Evolutionary conservation across 257 asterid genomes (phyloP).

Genomic region (Ligustrum vulgare): DNA sequence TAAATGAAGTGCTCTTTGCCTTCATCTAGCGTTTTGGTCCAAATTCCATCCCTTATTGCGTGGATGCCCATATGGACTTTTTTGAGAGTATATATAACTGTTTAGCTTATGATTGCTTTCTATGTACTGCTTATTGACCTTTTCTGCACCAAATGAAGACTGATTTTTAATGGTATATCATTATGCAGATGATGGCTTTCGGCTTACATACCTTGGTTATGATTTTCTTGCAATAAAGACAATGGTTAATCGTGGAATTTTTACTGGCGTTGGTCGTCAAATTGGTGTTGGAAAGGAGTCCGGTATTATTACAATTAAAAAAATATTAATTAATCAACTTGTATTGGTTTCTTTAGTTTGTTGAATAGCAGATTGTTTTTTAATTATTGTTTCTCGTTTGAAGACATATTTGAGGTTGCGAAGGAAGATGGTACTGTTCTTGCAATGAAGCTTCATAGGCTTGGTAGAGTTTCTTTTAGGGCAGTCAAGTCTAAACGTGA

Average conservation of each 20-base stretch:
- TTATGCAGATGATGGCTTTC: constrained; percentile 86
- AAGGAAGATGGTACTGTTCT: constrained; percentile 84
- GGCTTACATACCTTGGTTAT: constrained; percentile 94
- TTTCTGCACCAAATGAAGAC: neutral
- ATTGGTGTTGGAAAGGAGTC: constrained; percentile 98
- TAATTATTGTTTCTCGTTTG: constrained; percentile 16
- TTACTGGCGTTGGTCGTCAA: constrained; percentile 90
- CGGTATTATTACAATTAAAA: constrained; percentile 45
- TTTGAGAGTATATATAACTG: neutral
- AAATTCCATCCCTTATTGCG: neutral
- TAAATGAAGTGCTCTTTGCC: neutral
- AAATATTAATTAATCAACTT: constrained; percentile 14
- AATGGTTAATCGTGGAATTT: constrained; percentile 91
- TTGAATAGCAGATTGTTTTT: neutral
- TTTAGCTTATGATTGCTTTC: constrained; percentile 5
- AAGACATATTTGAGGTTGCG: constrained; percentile 96
- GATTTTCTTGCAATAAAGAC: constrained; percentile 96
- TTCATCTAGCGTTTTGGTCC: neutral
- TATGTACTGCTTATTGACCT: neutral
- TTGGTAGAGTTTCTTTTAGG: constrained; percentile 91
- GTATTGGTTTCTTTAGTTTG: constrained; percentile 12
- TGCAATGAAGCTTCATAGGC: constrained; percentile 97
- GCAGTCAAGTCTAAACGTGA: constrained; percentile 98
- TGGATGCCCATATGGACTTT: constrained; percentile 11
- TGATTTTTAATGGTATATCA: constrained; percentile 10